Evolutionary conservation across 495 filamentous ascomycete species (phyloP).

Genomic region (Podospora australis): DNA sequence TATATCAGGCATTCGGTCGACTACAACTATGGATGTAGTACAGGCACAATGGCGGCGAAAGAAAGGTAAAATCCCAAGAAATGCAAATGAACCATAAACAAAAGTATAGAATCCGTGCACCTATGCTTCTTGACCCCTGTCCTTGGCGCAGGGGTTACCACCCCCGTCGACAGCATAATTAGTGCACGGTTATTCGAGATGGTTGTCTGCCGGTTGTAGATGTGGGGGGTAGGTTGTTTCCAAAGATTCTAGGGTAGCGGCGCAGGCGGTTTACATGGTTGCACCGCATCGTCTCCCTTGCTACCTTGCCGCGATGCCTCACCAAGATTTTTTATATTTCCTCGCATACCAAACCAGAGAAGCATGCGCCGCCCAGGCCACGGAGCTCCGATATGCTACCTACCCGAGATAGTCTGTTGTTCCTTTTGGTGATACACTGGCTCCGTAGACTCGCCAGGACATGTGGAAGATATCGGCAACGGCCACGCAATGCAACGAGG

Average conservation of each 20-base stretch:
- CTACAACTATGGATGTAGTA: not conserved
- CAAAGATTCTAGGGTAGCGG: no score
- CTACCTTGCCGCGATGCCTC: not conserved
- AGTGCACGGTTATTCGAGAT: no score
- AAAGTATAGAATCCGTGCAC: conserved; percentile 4
- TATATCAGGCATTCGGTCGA: not conserved
- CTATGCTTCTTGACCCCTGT: not conserved
- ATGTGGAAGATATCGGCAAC: not conserved
- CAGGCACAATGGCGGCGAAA: not conserved
- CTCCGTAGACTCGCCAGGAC: not conserved
- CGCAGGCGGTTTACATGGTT: not conserved
- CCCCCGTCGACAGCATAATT: no score
- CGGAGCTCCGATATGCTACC: conserved; percentile 4
- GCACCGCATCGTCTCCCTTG: not conserved
- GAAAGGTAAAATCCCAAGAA: no score
- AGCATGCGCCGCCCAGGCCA: not conserved
- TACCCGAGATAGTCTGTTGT: no score
- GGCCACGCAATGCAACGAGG: no score
- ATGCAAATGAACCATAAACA: not conserved
- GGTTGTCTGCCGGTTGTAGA: no score
- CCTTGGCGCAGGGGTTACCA: conserved; percentile 1
- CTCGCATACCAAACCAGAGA: not conserved
- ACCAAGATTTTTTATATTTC: not conserved
- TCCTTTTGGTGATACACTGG: not conserved
- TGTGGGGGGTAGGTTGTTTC: no score